Percentiles rank a stretch among this genome's conserved stretches.
Evolutionary conservation across 2,329 filamentous ascomycete genomes (phyloP).

Genomic region (Cordyceps farinosa): DNA sequence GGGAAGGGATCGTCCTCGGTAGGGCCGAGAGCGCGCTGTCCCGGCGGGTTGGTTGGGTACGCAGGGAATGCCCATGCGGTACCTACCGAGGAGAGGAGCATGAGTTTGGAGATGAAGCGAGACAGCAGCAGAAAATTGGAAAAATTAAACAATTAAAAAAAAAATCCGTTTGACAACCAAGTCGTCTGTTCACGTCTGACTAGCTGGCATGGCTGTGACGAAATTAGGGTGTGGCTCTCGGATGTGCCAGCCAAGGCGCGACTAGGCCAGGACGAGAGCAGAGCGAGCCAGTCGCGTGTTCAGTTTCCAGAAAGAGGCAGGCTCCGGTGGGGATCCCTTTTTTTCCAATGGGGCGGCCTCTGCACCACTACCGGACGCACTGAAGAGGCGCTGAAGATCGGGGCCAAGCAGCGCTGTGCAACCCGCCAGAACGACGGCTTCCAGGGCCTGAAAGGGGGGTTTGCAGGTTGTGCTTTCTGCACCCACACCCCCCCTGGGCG

Average conservation of each 20-base stretch:
- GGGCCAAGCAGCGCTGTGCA: neutral
- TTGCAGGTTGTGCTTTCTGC: neutral
- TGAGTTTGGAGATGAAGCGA: neutral
- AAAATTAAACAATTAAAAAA: neutral
- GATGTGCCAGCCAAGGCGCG: neutral
- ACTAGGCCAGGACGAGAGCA: neutral
- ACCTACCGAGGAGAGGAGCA: neutral
- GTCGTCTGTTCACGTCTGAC: too few relatives aligned
- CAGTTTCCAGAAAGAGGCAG: conserved; percentile 14
- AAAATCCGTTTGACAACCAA: neutral
- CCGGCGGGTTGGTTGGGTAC: too few relatives aligned
- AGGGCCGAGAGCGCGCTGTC: neutral
- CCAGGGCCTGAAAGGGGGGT: neutral
- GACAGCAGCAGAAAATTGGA: neutral
- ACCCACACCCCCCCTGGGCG: too few relatives aligned
- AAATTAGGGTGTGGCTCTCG: conserved; percentile 11
- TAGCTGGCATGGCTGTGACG: neutral
- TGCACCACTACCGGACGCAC: neutral
- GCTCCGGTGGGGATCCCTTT: neutral
- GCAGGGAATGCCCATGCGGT: neutral
- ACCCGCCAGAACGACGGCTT: too few relatives aligned
- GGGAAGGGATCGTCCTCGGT: neutral
- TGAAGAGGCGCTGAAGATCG: neutral
- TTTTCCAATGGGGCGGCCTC: neutral
- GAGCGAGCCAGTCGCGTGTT: conserved; percentile 9